Percentiles rank a stretch among this genome's conserved stretches.
phyloP scores from a whole-genome alignment of 305 asterid species.

The Fraxinus ornus region DNA sequence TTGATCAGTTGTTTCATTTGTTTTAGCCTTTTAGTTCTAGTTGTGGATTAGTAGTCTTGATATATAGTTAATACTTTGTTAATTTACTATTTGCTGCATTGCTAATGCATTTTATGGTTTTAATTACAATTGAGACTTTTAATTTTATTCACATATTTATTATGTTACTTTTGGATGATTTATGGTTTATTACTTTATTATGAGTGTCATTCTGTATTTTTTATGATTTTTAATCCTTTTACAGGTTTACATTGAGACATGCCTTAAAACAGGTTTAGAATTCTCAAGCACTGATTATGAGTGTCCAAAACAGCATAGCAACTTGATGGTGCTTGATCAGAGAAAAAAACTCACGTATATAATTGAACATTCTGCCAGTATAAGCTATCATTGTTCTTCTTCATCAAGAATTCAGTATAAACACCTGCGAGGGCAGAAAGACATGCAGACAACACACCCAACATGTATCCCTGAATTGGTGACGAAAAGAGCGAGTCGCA shows the following conservation, averaged over 20 bases:
- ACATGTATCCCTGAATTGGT: conserved; percentile 86
- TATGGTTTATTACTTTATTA: neutral
- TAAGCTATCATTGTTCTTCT: conserved; percentile 92
- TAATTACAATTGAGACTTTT: neutral
- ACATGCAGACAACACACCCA: conserved; percentile 87
- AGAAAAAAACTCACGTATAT: conserved; percentile 63
- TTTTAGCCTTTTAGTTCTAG: neutral
- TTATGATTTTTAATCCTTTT: neutral
- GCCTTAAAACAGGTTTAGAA: neutral
- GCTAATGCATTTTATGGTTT: neutral
- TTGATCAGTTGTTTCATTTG: neutral
- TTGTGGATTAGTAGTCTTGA: neutral
- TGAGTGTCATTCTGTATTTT: neutral
- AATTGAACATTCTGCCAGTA: conserved; percentile 95
- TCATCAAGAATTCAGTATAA: conserved; percentile 96
- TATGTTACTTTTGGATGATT: neutral
- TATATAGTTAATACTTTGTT: neutral
- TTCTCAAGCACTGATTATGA: neutral
- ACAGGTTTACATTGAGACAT: neutral
- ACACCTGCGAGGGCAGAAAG: conserved; percentile 95
- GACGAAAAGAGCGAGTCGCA: conserved; percentile 84
- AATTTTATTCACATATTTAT: neutral
- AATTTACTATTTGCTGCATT: neutral
- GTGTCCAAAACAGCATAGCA: neutral
- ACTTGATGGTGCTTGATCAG: conserved; percentile 3